Percentiles rank a stretch among this genome's conserved stretches.
These are phyloP conservation scores for Bryoglossum gracile DNA, from an alignment of 495 filamentous ascomycete species.

Conservation along the genomic window DNA sequence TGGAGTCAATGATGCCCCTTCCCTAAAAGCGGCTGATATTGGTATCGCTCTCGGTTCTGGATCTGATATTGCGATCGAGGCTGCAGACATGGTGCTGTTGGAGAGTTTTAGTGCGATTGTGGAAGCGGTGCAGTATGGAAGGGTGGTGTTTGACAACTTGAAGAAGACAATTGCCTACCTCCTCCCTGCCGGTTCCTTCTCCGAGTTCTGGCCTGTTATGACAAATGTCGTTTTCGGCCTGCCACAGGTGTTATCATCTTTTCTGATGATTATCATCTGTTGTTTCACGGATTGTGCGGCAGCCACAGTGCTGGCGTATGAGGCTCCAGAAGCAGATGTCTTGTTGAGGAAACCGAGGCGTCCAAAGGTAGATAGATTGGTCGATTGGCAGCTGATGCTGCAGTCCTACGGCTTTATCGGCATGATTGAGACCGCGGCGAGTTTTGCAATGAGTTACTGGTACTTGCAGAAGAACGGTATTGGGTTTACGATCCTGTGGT, in stretches of 20 bases:
- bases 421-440: constrained; percentile 48
- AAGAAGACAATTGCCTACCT: constrained; percentile 51
- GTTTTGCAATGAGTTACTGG: constrained; percentile 62
- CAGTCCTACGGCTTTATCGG: constrained; percentile 60
- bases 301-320: constrained; percentile 62
- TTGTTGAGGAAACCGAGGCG: constrained; percentile 53
- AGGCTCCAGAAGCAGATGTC: constrained; percentile 64
- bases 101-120: constrained; percentile 62
- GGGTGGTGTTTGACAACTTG: constrained; percentile 50
- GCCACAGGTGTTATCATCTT: constrained; percentile 58
- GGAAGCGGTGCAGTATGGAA: constrained; percentile 54
- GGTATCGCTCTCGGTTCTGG: constrained; percentile 47
- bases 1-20: constrained; percentile 53
- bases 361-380: constrained; percentile 51
- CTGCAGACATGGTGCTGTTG: constrained; percentile 62
- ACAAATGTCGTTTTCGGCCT: constrained; percentile 61
- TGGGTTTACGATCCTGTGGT: constrained; percentile 49
- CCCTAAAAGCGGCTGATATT: constrained; percentile 47
- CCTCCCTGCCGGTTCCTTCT: constrained; percentile 57
- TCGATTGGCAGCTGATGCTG: constrained; percentile 56
- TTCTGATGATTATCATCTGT: constrained; percentile 64
- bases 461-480: constrained; percentile 53
- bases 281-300: constrained; percentile 63
- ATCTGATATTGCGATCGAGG: constrained; percentile 58
- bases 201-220: constrained; percentile 66